Conservation (phyloP, 139 green algal genomes). For the Chlorella sp. region DNA sequence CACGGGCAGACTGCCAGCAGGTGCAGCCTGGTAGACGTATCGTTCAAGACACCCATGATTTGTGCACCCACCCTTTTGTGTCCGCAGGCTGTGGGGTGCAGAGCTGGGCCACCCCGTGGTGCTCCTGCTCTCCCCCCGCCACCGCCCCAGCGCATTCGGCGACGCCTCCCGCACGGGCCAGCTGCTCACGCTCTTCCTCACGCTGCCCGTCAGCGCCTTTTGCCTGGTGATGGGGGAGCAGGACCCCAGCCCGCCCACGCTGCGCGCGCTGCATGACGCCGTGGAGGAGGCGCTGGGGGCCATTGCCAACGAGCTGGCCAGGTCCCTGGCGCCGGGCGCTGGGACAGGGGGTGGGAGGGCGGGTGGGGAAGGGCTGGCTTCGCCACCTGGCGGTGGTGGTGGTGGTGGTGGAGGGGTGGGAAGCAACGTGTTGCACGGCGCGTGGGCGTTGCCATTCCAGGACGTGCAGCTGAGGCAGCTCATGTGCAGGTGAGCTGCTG, state of each 20-base stretch:
- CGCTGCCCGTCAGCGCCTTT: conserved; percentile 30
- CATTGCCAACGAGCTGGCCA: background rate
- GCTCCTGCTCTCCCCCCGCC: conserved; percentile 12
- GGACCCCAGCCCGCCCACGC: conserved; percentile 20
- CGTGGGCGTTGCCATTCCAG: background rate
- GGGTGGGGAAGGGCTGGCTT: too few species aligned
- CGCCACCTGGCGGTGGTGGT: too few species aligned
- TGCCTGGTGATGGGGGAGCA: conserved; percentile 21
- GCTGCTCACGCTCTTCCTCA: conserved; percentile 38
- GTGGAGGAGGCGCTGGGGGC: background rate
- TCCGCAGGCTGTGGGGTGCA: background rate
- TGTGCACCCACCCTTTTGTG: too few species aligned
- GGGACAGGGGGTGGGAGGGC: background rate
- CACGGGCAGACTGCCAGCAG: too few species aligned
- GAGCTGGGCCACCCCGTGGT: background rate
- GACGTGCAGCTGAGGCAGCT: background rate
- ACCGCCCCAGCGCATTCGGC: conserved; percentile 16
- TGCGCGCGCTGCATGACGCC: conserved; percentile 16
- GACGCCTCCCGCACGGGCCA: conserved; percentile 15
- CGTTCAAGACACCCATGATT: too few species aligned
- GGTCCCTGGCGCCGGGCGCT: background rate
- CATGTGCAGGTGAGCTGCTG: background rate
- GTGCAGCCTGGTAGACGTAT: too few species aligned
- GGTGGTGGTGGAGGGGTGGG: too few species aligned
- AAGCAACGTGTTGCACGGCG: too few species aligned